phyloP scores from a whole-genome alignment of 257 asterid genomes.

The Penstemon eatonii region DNA sequence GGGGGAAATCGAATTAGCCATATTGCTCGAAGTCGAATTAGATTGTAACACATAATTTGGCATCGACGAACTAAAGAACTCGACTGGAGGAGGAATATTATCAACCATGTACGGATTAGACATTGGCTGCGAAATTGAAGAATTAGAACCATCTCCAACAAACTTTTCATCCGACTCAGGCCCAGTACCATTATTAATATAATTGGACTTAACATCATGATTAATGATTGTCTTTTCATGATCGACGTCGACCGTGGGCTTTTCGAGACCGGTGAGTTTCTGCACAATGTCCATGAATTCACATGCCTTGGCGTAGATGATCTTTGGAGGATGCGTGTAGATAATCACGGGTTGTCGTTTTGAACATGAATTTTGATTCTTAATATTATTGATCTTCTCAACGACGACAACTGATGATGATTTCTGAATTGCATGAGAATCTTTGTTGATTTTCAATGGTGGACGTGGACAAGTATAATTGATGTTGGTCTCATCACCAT shows the following conservation, averaged over 20 bases:
- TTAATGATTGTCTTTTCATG: too few species aligned
- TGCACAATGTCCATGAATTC: not conserved
- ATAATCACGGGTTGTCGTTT: not conserved
- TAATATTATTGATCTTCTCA: too few species aligned
- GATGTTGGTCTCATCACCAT: constrained; percentile 3
- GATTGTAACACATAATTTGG: too few species aligned
- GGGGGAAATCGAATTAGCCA: too few species aligned
- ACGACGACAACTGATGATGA: not conserved
- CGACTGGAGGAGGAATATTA: too few species aligned
- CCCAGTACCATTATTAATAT: too few species aligned
- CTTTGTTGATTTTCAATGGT: constrained; percentile 31
- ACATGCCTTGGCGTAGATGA: too few species aligned
- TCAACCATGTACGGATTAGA: not conserved
- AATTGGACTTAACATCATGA: too few species aligned
- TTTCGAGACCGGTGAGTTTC: not conserved
- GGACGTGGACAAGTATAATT: constrained; percentile 18
- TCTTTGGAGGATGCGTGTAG: not conserved
- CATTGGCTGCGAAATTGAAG: too few species aligned
- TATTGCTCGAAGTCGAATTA: too few species aligned
- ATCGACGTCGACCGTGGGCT: not conserved
- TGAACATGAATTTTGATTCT: not conserved
- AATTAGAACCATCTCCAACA: too few species aligned
- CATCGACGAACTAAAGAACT: too few species aligned
- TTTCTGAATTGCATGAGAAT: constrained; percentile 36
- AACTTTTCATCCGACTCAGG: not conserved